These are phyloP conservation scores for Sclerotinia borealis DNA, from an alignment of 2,329 filamentous ascomycete genomes.

Conservation along the genomic window DNA sequence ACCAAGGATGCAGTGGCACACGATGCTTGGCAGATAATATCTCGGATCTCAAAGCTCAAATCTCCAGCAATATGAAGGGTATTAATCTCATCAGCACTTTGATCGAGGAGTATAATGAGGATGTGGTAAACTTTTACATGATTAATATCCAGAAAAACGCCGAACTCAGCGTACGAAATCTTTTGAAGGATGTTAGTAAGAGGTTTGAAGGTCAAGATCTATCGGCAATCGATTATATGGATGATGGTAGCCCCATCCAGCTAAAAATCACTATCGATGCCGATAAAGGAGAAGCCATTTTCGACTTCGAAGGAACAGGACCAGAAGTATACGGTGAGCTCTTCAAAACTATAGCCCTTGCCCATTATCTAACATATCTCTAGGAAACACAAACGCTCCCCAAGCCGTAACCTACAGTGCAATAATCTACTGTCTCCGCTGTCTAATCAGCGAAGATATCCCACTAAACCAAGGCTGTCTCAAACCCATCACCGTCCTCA, in stretches of 20 bases:
- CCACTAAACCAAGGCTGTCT: constrained; percentile 84
- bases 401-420: constrained; percentile 77
- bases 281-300: constrained; percentile 67
- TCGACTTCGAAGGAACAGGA: constrained; percentile 73
- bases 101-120: constrained; percentile 71
- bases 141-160: constrained; percentile 75
- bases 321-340: constrained; percentile 64
- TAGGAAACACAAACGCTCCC: constrained; percentile 71
- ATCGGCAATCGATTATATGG: constrained; percentile 75
- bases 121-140: constrained; percentile 80
- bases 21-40: constrained; percentile 76
- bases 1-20: constrained; percentile 72
- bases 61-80: constrained; percentile 81
- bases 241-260: constrained; percentile 73
- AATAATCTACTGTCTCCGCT: constrained; percentile 80
- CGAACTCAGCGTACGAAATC: constrained; percentile 64
- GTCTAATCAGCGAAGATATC: constrained; percentile 74
- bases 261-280: constrained; percentile 71
- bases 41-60: constrained; percentile 80
- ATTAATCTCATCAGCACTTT: constrained; percentile 69
- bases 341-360: not conserved
- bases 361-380: not conserved
- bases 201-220: constrained; percentile 66
- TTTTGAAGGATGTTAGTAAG: constrained; percentile 66
- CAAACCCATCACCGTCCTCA: constrained; percentile 65